A percentile compares a stretch with the other conserved stretches of the same genome.
phyloP scores from a whole-genome alignment of 768 basidiomycete genomes.

The Pleurotus pulmonarius region DNA sequence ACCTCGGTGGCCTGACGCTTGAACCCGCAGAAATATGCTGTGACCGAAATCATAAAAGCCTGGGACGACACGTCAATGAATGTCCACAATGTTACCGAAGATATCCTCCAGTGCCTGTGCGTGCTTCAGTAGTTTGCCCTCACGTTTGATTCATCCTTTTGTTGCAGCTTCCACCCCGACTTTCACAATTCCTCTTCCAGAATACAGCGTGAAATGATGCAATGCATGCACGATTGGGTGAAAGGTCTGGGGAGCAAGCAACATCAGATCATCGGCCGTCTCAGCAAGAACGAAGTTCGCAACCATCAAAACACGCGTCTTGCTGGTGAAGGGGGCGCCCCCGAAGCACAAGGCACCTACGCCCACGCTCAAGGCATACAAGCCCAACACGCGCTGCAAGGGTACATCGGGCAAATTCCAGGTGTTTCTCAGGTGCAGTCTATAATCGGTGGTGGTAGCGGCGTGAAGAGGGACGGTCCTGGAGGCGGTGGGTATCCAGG shows the following conservation, averaged over 20 bases:
- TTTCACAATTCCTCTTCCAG: slow-evolving; percentile 64
- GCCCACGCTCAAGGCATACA: slow-evolving; percentile 34
- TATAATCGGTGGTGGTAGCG: slow-evolving; percentile 25
- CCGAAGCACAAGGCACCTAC: slow-evolving; percentile 43
- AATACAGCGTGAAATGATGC: slow-evolving; percentile 75
- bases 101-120: slow-evolving; percentile 64
- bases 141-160: neutral
- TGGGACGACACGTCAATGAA: slow-evolving; percentile 75
- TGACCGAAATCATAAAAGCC: slow-evolving; percentile 66
- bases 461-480: slow-evolving; percentile 20
- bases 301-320: slow-evolving; percentile 69
- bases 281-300: slow-evolving; percentile 63
- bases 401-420: slow-evolving; percentile 41
- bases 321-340: slow-evolving; percentile 45
- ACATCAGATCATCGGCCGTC: slow-evolving; percentile 47
- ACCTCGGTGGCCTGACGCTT: neutral
- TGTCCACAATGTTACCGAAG: slow-evolving; percentile 53
- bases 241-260: slow-evolving; percentile 44
- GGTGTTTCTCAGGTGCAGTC: slow-evolving; percentile 40
- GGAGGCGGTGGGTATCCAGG: slow-evolving; percentile 15
- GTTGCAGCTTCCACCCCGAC: slow-evolving; percentile 74
- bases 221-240: slow-evolving; percentile 62
- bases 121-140: slow-evolving; percentile 15
- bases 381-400: slow-evolving; percentile 43
- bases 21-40: slow-evolving; percentile 50